Evolutionary conservation across 2,329 filamentous ascomycete genomes (phyloP).

Genomic region (Beauveria australis): DNA sequence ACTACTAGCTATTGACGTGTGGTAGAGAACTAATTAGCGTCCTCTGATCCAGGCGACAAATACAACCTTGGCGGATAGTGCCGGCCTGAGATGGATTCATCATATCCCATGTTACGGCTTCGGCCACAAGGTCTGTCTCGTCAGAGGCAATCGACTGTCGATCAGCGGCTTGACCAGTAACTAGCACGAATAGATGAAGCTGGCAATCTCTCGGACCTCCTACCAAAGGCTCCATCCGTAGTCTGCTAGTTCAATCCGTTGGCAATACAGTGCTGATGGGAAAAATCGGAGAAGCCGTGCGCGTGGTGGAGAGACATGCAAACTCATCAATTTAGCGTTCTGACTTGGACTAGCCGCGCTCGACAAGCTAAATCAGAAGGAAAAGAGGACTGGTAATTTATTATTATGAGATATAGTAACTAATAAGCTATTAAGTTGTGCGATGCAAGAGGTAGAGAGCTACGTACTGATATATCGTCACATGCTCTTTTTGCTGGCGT

Average conservation of each 20-base stretch:
- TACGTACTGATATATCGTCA: no score
- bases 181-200: neutral
- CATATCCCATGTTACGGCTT: neutral
- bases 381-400: neutral
- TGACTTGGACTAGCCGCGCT: neutral
- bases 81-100: neutral
- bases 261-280: neutral
- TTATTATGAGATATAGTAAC: no score
- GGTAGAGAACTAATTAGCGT: neutral
- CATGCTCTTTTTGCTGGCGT: neutral
- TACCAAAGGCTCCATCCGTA: neutral
- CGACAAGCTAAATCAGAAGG: neutral
- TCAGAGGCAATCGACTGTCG: neutral
- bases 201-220: neutral
- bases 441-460: no score
- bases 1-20: neutral
- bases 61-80: neutral
- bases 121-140: neutral
- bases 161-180: neutral
- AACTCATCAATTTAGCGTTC: no score
- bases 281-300: neutral
- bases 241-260: neutral
- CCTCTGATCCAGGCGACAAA: neutral
- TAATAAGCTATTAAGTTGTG: no score
- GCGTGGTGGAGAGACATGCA: neutral